These are phyloP conservation scores for Pseudogymnoascus sp. DNA, from an alignment of 2,329 filamentous ascomycete genomes.

Conservation along the genomic window DNA sequence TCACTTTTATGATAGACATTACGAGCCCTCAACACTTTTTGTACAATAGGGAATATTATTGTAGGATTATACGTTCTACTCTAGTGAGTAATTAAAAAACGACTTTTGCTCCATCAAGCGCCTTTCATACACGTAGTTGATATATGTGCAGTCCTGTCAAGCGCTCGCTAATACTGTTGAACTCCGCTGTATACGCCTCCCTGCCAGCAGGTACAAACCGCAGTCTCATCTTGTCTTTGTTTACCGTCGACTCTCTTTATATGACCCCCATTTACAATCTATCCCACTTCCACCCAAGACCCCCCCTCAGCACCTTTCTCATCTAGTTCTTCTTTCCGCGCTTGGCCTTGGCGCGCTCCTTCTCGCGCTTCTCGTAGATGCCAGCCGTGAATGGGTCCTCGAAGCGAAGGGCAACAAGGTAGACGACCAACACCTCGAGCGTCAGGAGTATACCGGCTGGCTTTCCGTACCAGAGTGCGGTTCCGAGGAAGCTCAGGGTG, in stretches of 20 bases:
- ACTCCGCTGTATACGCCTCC: slow-evolving; percentile 6
- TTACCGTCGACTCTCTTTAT: not conserved
- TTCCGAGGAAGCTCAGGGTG: slow-evolving; percentile 85
- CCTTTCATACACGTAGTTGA: slow-evolving; percentile 11
- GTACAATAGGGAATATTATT: slow-evolving; percentile 4
- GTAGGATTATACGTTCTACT: slow-evolving; percentile 3
- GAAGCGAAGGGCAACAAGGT: slow-evolving; percentile 71
- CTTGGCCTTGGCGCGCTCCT: slow-evolving; percentile 39
- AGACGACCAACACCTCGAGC: slow-evolving; percentile 65
- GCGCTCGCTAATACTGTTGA: slow-evolving; percentile 9
- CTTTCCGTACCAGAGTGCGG: slow-evolving; percentile 76
- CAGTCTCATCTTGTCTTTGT: not conserved
- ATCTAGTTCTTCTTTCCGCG: slow-evolving; percentile 26
- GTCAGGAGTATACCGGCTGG: slow-evolving; percentile 78
- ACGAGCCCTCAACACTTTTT: not conserved
- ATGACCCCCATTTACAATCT: not conserved
- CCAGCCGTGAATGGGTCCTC: slow-evolving; percentile 92
- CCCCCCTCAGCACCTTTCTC: slow-evolving; percentile 12
- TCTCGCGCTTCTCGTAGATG: slow-evolving; percentile 84
- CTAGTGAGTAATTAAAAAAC: slow-evolving; percentile 4
- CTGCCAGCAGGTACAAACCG: slow-evolving; percentile 2
- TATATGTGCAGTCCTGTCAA: slow-evolving; percentile 10
- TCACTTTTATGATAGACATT: slow-evolving; percentile 2
- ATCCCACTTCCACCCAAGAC: not conserved
- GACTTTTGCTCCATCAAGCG: slow-evolving; percentile 11